Percentiles rank a stretch among this genome's conserved stretches.
Conservation (phyloP, 1,284 basidiomycete genomes). For the Microbotryum intermedium region DNA sequence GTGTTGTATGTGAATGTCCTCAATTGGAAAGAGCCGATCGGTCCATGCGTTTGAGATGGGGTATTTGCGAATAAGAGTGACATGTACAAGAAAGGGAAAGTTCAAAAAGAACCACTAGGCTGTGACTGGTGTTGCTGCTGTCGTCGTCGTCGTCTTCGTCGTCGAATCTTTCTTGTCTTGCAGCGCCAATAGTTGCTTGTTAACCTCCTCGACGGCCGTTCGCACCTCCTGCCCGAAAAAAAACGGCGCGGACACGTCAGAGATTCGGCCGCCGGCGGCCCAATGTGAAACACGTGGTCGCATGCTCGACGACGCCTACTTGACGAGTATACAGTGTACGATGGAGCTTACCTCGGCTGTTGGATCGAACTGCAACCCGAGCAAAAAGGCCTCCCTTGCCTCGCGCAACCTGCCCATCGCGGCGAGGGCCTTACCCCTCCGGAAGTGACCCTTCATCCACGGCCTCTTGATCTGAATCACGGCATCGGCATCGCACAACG, state of each 20-base stretch:
- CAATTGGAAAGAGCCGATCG: no score
- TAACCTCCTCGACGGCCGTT: constrained; percentile 16
- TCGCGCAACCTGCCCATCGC: constrained; percentile 64
- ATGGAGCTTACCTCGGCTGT: constrained; percentile 48
- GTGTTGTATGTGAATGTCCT: no score
- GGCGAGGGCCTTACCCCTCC: constrained; percentile 77
- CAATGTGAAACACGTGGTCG: neutral
- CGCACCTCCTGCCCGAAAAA: constrained; percentile 9
- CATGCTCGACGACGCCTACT: neutral
- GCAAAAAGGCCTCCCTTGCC: constrained; percentile 68
- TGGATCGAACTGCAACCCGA: constrained; percentile 85
- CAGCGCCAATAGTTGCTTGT: constrained; percentile 6
- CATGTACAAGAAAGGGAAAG: no score
- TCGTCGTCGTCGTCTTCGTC: no score
- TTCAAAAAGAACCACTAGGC: no score
- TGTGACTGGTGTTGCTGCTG: no score
- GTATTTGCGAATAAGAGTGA: no score
- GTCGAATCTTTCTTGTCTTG: neutral
- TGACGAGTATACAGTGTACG: neutral
- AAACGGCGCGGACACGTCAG: neutral
- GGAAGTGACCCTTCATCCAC: constrained; percentile 94
- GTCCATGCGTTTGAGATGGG: no score
- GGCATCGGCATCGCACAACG: constrained; percentile 82
- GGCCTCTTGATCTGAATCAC: constrained; percentile 74
- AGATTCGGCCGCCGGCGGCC: neutral